phyloP scores from a whole-genome alignment of 176 grass and related monocot genomes.

The Puya raimondii region DNA sequence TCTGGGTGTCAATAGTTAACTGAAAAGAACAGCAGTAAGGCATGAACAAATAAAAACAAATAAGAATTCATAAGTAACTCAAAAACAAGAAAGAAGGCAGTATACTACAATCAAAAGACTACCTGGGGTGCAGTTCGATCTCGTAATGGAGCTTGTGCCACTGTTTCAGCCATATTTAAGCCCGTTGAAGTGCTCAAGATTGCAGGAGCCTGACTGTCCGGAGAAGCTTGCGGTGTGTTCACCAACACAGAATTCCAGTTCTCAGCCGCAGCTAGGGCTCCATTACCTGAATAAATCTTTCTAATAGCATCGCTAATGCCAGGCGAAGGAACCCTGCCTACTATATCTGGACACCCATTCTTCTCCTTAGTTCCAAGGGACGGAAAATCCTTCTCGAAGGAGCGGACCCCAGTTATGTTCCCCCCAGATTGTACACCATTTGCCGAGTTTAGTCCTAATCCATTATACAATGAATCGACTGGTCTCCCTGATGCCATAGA shows the following conservation, averaged over 20 bases:
- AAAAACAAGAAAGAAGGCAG: neutral
- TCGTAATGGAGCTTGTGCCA: conserved; percentile 29
- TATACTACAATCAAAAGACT: conserved; percentile 5
- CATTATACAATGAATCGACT: conserved; percentile 37
- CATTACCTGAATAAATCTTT: conserved; percentile 30
- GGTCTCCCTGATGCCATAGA: conserved; percentile 17
- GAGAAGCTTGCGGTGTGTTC: conserved; percentile 18
- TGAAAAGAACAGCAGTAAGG: conserved; percentile 14
- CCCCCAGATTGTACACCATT: conserved; percentile 23
- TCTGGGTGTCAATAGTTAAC: conserved; percentile 35
- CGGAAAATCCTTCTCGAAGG: conserved; percentile 64
- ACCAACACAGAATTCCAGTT: conserved; percentile 33
- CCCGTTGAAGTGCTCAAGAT: conserved; percentile 14
- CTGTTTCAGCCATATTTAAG: conserved; percentile 39
- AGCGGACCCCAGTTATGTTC: conserved; percentile 22
- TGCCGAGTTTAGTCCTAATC: conserved; percentile 24
- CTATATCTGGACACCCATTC: conserved; percentile 30
- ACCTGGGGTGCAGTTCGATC: conserved; percentile 34
- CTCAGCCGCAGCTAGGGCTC: conserved; percentile 19
- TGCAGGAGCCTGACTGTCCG: conserved; percentile 8
- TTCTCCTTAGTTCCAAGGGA: conserved; percentile 48
- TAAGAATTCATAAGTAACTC: neutral
- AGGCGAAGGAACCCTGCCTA: conserved; percentile 32
- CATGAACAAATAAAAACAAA: neutral
- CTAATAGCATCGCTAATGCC: conserved; percentile 49